Evolutionary conservation across 1,284 basidiomycete species (phyloP), one percentile per base, ranked within the genome.

Genomic region (Tilletia caries): DNA sequence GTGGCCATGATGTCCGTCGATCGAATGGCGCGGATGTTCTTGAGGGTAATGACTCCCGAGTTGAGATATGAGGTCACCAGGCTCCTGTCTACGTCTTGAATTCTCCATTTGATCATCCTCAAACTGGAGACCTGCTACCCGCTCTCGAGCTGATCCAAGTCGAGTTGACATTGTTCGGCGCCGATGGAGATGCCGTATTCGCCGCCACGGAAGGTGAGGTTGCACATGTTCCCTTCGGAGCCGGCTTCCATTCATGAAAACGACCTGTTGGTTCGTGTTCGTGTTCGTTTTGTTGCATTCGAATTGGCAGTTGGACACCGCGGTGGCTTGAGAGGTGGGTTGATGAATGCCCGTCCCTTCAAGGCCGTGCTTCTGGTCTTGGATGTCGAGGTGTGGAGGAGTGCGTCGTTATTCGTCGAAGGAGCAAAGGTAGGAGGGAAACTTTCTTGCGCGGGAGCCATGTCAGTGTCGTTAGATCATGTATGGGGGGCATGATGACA

Each of bases 271-370:
- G 1, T 37, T 48, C 3, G 71, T 70, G 33, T 86, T 86, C n/a
- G 86, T 10, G 10, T 64, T 88, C 27, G 87, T 86, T 20, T 86
- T 58, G 1, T 87, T 87, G 88, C 90, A 88, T 60, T 89, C 83
- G 76, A 91, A 87, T 66, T 86, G 84, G 69, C 87, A 84, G 75
- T 88, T 86, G 73, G 89, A 86, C 62, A 92, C 84, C 1, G 89
- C 90, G 0, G 91, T 92, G 1, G 90, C 88, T 79, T 92, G 91
- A 8, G 90, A 87, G n/a, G 91, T 89, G 83, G 91, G 89, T 88
- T 90, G 91, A 73, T 92, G 77, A 23, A 81, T 79, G 15, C 76
- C 79, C 0, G 79, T 78, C 23, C 75, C 79, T 3, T n/a, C 27
- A 1, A n/a, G 0, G 64, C 48, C 10, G 66, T 62, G 25, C 68